Percentiles rank a stretch among this genome's conserved stretches.
phyloP scores from a whole-genome alignment of 148 eudicot genomes.

The Camellia lanceoleosa region DNA sequence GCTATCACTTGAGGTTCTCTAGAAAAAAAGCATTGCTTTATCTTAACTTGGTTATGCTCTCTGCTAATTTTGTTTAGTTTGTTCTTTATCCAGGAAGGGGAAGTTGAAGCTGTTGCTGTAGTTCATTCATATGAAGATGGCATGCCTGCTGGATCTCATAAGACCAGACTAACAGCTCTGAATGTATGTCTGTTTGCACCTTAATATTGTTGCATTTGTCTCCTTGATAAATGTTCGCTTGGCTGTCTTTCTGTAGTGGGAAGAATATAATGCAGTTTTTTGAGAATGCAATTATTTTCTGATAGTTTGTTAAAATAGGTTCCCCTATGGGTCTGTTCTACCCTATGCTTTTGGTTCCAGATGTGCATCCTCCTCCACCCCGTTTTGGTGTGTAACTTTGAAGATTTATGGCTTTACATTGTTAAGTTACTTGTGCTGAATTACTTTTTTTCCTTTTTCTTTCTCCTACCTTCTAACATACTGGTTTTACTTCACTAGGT shows the following conservation, averaged over 20 bases:
- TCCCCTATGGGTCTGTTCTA: constrained; percentile 99
- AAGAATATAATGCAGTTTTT: neutral
- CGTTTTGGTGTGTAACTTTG: constrained; percentile 57
- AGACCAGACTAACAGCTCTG: constrained; percentile 86
- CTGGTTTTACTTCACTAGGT: constrained; percentile 49
- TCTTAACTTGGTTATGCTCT: neutral
- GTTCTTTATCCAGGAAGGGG: constrained; percentile 65
- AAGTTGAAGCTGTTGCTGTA: constrained; percentile 64
- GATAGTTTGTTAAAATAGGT: constrained; percentile 50
- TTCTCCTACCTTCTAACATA: neutral
- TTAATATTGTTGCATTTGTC: constrained; percentile 13
- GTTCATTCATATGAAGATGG: constrained; percentile 96
- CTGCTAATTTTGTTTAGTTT: neutral
- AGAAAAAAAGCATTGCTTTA: neutral
- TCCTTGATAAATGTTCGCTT: constrained; percentile 1
- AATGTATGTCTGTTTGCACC: constrained; percentile 50
- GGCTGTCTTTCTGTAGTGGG: neutral
- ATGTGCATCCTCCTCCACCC: constrained; percentile 96
- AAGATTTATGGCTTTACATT: neutral
- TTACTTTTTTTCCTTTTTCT: neutral
- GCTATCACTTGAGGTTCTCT: neutral
- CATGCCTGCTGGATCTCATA: constrained; percentile 75
- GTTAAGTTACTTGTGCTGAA: neutral
- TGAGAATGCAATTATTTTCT: constrained; percentile 12
- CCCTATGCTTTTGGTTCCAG: constrained; percentile 93